phyloP scores from a whole-genome alignment of 1,139 yeast genomes.

The Protomyces arabidopsidicola region DNA sequence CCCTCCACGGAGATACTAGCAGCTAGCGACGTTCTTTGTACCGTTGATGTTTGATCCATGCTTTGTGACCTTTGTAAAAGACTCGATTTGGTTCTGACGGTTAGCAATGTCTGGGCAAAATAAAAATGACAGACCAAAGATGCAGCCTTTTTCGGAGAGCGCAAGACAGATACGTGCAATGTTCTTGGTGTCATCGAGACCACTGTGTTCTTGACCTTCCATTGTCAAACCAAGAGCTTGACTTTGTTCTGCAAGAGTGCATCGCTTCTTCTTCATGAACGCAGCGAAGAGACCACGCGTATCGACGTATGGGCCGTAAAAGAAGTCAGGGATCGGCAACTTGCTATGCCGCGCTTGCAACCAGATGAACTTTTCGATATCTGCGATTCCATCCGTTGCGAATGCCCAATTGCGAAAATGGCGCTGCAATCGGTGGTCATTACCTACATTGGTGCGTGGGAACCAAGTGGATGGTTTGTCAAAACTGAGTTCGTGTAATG shows the following conservation, averaged over 20 bases:
- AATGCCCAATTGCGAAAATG: slow-evolving; percentile 33
- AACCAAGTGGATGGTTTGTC: not conserved
- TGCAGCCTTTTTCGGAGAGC: slow-evolving; percentile 17
- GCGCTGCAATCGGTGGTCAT: slow-evolving; percentile 2
- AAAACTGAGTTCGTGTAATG: not conserved
- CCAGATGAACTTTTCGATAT: slow-evolving; percentile 35
- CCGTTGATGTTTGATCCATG: not conserved
- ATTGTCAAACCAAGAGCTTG: slow-evolving; percentile 24
- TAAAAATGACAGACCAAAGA: not conserved
- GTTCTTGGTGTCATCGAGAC: slow-evolving; percentile 33
- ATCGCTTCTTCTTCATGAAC: slow-evolving; percentile 6
- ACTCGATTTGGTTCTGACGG: not conserved
- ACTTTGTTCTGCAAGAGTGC: slow-evolving; percentile 29
- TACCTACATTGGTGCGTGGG: not conserved
- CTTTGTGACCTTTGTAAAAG: not conserved
- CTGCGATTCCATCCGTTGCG: slow-evolving; percentile 36
- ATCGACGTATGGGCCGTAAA: slow-evolving; percentile 34
- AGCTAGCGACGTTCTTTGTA: not conserved
- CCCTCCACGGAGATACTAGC: not conserved
- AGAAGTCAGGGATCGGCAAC: slow-evolving; percentile 31
- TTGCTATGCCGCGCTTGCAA: slow-evolving; percentile 31
- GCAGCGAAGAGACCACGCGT: slow-evolving; percentile 31
- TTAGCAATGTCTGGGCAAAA: not conserved
- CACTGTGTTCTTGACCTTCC: slow-evolving; percentile 32
- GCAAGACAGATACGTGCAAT: slow-evolving; percentile 31